phyloP scores from a whole-genome alignment of 768 basidiomycete genomes.

The Rhizopogon vinicolor region DNA sequence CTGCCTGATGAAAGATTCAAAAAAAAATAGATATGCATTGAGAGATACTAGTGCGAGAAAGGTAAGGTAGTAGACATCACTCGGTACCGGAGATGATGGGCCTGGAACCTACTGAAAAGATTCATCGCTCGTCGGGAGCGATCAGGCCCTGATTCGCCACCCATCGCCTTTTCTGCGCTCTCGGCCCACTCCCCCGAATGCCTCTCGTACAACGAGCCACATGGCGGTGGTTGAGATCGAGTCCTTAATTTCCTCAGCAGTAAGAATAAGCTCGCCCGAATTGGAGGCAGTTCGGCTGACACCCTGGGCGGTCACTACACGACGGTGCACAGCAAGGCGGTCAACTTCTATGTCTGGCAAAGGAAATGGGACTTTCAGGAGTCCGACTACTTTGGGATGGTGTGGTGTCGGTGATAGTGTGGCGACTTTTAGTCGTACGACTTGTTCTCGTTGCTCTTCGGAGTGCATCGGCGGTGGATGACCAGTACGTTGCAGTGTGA shows the following conservation, averaged over 20 bases:
- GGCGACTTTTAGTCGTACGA: conserved; percentile 59
- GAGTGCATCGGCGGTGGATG: conserved; percentile 7
- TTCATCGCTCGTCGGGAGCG: neutral
- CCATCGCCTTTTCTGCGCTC: conserved; percentile 75
- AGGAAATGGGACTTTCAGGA: conserved; percentile 88
- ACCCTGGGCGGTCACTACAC: conserved; percentile 32
- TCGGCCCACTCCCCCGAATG: conserved; percentile 86
- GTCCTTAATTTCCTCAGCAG: conserved; percentile 93
- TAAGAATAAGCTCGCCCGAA: conserved; percentile 42
- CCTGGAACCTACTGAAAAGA: neutral
- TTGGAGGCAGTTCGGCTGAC: conserved; percentile 20
- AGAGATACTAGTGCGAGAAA: conserved; percentile 6
- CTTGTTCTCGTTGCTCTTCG: conserved; percentile 9
- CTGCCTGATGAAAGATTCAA: neutral
- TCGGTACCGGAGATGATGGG: neutral
- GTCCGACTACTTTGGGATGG: conserved; percentile 90
- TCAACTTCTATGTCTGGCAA: conserved; percentile 80
- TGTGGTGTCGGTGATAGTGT: conserved; percentile 91
- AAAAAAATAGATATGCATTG: conserved; percentile 6
- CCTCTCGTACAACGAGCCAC: conserved; percentile 90
- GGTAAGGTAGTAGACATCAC: neutral
- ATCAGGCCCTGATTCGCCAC: conserved; percentile 65
- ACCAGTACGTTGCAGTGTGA: conserved; percentile 52
- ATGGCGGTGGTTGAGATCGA: conserved; percentile 81
- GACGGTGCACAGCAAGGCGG: conserved; percentile 45